These are phyloP conservation scores for Lentinus polychrous DNA, from an alignment of 1,284 basidiomycete genomes.

Conservation along the genomic window DNA sequence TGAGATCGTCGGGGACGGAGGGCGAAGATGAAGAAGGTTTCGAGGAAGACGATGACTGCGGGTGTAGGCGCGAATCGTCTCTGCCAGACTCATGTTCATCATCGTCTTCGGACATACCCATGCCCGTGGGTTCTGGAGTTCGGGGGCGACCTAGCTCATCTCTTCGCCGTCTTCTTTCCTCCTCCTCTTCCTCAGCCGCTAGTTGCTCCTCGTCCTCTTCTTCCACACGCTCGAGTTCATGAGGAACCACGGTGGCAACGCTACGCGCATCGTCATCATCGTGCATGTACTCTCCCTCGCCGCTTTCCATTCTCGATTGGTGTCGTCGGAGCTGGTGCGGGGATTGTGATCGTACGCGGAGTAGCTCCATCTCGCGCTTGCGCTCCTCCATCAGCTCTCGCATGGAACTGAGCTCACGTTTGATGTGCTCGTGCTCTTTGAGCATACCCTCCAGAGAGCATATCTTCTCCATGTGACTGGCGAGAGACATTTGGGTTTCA, in stretches of 20 bases:
- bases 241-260: conserved; percentile 55
- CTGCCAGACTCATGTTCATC: conserved; percentile 21
- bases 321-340: conserved; percentile 14
- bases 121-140: conserved; percentile 68
- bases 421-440: conserved; percentile 83
- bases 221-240: conserved; percentile 66
- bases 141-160: conserved; percentile 61
- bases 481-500: conserved; percentile 80
- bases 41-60: conserved; percentile 16
- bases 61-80: conserved; percentile 14
- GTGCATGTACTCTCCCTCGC: conserved; percentile 32
- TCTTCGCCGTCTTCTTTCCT: conserved; percentile 41
- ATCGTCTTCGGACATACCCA: conserved; percentile 55
- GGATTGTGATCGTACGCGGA: conserved; percentile 17
- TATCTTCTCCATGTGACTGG: conserved; percentile 81
- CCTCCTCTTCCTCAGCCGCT: conserved; percentile 36
- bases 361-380: conserved; percentile 29
- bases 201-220: conserved; percentile 68
- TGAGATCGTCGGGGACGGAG: conserved; percentile 51
- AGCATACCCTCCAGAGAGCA: conserved; percentile 77
- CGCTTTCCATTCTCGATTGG: conserved; percentile 25
- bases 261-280: conserved; percentile 55
- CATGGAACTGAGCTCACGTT: conserved; percentile 70
- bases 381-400: conserved; percentile 65
- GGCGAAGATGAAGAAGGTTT: conserved; percentile 16